Percentiles rank a stretch among this genome's conserved stretches.
Evolutionary conservation across 805 yeast species (phyloP).

Genomic region (Saturnispora dispora): DNA sequence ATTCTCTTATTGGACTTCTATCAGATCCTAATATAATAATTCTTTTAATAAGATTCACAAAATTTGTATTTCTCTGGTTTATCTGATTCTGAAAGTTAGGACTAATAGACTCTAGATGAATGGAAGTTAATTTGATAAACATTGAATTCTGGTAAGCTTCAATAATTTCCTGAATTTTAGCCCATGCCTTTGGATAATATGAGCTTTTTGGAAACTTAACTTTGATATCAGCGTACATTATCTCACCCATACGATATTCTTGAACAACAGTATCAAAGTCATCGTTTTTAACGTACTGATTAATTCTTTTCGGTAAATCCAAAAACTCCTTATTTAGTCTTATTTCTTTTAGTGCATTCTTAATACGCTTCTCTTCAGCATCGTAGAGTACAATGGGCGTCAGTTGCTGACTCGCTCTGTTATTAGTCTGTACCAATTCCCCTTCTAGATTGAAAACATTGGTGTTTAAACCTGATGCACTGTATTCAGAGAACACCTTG

Average conservation of each 20-base stretch:
- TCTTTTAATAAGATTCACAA: constrained; percentile 40
- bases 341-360: constrained; percentile 40
- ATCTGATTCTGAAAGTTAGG: constrained; percentile 13
- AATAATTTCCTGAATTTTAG: constrained; percentile 44
- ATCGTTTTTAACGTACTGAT: constrained; percentile 33
- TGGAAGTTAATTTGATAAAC: constrained; percentile 40
- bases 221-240: constrained; percentile 13
- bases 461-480: constrained; percentile 20
- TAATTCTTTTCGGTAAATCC: constrained; percentile 46
- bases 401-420: constrained; percentile 40
- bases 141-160: constrained; percentile 42
- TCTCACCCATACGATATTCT: constrained; percentile 45
- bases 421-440: constrained; percentile 40
- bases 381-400: constrained; percentile 51
- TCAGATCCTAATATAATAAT: constrained; percentile 56
- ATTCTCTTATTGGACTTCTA: constrained; percentile 51
- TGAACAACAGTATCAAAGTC: constrained; percentile 51
- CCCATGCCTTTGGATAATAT: constrained; percentile 46
- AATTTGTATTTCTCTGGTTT: constrained; percentile 17
- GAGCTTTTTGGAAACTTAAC: constrained; percentile 11
- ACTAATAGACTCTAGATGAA: constrained; percentile 25
- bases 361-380: constrained; percentile 39
- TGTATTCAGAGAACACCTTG: constrained; percentile 46
- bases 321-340: constrained; percentile 45
- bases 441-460: constrained; percentile 22